A percentile compares a stretch with the other conserved stretches of the same genome.
Conservation (phyloP, 108 stramenopile species). For the Cyclotella distinguenda region DNA sequence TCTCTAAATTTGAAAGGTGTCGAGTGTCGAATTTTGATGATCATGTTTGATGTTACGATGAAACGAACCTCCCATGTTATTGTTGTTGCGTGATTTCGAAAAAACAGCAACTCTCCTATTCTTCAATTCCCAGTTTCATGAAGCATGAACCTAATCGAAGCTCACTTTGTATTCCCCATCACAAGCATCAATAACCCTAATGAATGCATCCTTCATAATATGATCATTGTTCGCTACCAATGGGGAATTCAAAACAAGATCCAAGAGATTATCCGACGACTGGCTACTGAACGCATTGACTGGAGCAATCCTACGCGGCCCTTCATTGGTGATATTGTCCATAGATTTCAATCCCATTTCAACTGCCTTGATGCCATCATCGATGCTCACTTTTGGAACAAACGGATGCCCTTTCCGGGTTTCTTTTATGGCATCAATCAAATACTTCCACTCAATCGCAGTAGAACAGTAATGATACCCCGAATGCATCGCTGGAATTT, state of each 20-base stretch:
- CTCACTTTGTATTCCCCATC: slow-evolving; percentile 27
- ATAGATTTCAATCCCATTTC: slow-evolving; percentile 67
- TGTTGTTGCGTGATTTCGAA: no score
- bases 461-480: slow-evolving; percentile 85
- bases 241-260: slow-evolving; percentile 25
- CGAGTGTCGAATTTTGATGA: no score
- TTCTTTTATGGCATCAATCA: slow-evolving; percentile 58
- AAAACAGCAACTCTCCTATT: no score
- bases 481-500: slow-evolving; percentile 66
- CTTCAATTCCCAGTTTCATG: no score
- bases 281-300: slow-evolving; percentile 22
- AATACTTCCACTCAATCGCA: slow-evolving; percentile 74
- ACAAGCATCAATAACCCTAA: slow-evolving; percentile 22
- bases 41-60: no score
- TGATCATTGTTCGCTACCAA: slow-evolving; percentile 5
- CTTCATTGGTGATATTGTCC: slow-evolving; percentile 32
- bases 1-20: no score
- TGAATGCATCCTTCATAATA: slow-evolving; percentile 20
- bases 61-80: no score
- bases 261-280: slow-evolving; percentile 36
- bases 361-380: slow-evolving; percentile 79
- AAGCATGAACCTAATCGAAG: slow-evolving; percentile 12
- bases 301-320: slow-evolving; percentile 15
- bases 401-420: slow-evolving; percentile 47
- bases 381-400: slow-evolving; percentile 61